Evolutionary conservation across 2,329 filamentous ascomycete genomes (phyloP).

Genomic region (Cephalotrichum gorgonifer): DNA sequence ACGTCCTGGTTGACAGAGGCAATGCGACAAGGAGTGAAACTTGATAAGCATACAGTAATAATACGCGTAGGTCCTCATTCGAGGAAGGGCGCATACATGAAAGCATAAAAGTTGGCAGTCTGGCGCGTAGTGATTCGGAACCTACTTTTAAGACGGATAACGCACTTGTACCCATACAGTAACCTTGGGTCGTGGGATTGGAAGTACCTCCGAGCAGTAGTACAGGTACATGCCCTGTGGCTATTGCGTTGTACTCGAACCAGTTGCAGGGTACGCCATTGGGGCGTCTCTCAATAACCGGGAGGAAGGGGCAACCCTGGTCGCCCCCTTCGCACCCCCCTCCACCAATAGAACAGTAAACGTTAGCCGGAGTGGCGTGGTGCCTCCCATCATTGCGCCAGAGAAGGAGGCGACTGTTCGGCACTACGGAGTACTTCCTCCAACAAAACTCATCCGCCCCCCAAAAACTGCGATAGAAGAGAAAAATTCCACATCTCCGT

Average conservation of each 20-base stretch:
- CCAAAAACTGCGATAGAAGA: not conserved
- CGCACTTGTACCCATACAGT: not conserved
- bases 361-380: slow-evolving; percentile 4
- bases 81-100: not conserved
- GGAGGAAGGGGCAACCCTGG: not conserved
- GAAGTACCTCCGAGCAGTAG: not conserved
- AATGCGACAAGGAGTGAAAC: not conserved
- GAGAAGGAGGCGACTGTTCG: not conserved
- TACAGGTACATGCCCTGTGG: not conserved
- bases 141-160: not conserved
- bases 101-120: not conserved
- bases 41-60: not conserved
- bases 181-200: not conserved
- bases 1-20: too few species aligned
- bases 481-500: slow-evolving; percentile 1
- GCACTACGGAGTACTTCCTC: not conserved
- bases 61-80: not conserved
- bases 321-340: not conserved
- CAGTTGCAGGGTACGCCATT: not conserved
- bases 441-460: slow-evolving; percentile 3
- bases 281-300: not conserved
- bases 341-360: not conserved
- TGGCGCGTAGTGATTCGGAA: too few species aligned
- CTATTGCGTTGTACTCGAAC: not conserved
- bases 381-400: not conserved